Evolutionary conservation across 2,329 filamentous ascomycete species (phyloP).

Genomic region (Blastomyces silverae): DNA sequence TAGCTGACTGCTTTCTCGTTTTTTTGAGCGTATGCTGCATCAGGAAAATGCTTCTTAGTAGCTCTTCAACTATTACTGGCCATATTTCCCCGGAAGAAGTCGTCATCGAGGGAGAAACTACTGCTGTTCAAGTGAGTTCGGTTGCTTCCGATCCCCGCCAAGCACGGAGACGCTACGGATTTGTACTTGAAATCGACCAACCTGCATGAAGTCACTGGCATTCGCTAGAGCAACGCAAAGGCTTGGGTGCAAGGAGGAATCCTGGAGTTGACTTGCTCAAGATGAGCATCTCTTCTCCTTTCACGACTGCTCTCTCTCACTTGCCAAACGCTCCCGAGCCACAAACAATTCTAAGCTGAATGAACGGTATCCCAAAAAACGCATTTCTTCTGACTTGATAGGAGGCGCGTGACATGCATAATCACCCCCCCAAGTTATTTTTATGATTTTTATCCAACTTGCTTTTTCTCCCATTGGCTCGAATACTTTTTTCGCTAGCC

Average conservation of each 20-base stretch:
- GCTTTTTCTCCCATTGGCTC: not conserved
- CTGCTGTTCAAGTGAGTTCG: not conserved
- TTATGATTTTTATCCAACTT: not conserved
- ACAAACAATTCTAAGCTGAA: not conserved
- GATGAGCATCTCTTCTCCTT: not conserved
- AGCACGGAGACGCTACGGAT: not conserved
- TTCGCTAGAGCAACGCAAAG: not conserved
- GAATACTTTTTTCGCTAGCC: not conserved
- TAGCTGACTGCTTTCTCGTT: not conserved
- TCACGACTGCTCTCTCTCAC: not conserved
- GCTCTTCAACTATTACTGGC: not conserved
- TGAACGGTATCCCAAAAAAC: not conserved
- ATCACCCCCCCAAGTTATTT: not conserved
- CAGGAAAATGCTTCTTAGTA: not conserved
- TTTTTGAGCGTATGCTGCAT: not conserved
- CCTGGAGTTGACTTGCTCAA: not conserved
- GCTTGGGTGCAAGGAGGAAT: not conserved
- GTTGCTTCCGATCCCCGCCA: not conserved
- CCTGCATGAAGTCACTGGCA: not conserved
- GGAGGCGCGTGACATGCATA: not conserved
- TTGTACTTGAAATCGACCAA: not conserved
- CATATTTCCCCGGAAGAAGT: too few relatives aligned
- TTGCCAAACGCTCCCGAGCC: not conserved
- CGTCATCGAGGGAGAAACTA: too few relatives aligned
- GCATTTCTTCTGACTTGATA: not conserved